Evolutionary conservation across 1,284 basidiomycete genomes (phyloP), one percentile per base, ranked within the genome.

Genomic region (Leccinum brunneo-olivaceum): DNA sequence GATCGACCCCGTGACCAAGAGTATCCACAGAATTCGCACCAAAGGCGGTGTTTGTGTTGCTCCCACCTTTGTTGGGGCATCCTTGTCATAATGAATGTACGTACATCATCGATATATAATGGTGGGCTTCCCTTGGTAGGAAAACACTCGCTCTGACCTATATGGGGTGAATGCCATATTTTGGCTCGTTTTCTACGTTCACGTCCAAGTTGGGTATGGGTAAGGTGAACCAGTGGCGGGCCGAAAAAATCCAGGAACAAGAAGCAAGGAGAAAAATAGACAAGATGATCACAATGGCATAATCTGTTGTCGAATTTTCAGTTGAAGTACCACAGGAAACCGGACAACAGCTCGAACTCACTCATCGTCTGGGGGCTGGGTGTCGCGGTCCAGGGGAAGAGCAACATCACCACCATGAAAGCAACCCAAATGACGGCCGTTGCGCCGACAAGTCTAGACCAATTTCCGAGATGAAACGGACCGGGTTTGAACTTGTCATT

Each of bases 1-100:
- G 93, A 69, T 94, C 44, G 84, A 95, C 64, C 85, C 91, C 10
- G 69, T 64, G 41, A 91, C 89, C n/a, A 84, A 86, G 62, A 77
- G 68, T 41, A 74, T 84, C 14, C 90, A 96, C 66, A 81, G 70
- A 57, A 92, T 98, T 53, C 75, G 89, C 47, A 94, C 92, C 6
- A 82, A 84, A 56, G 79, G 84, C 38, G 94, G 91, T 19, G 70
- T 87, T 28, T 92, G 90, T 64, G 61, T 79, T 27, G 81, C 90
- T n/a, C 82, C 84, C 27, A 89, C 77, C 18, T 76, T 94, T 46
- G 72, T 90, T 42, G 91, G 90, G 9, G 94, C 93, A 14, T 87
- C 84, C 14, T 65, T 96, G 54, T 95, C 91, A 53, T 96, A 78
- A 14, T 32, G 16, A 19, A 39, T 39, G 39, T 47, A 50, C 23